Base-by-base conservation (phyloP, 225 moss, liverwort and hornwort genomes). In the Polytrichum commune region DNA sequence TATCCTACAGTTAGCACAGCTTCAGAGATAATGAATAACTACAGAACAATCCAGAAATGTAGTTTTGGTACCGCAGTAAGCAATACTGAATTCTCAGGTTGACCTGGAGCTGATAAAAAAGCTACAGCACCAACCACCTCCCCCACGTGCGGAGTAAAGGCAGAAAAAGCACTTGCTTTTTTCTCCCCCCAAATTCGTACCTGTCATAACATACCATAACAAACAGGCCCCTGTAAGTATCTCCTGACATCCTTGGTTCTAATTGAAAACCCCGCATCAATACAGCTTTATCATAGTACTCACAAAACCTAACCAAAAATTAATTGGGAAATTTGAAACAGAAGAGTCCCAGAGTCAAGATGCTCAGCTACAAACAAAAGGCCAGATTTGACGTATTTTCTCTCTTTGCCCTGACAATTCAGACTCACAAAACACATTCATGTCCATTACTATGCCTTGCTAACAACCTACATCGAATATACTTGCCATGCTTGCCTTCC, bases 171-270 rank as follows among this genome's bases (percentile, higher is more conserved):
- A 30, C 72, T 77, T 32, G 83, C 60, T 79, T 86, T 93, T 71
- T 90, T 91, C 71, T 81, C 90, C 71, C 93, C 98, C 98, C 98
- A 98, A 55, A 95, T 84, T 63, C 93, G 88, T 60, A 98, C 93
- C 98, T 98, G 85, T 30, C 77, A 64, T 76, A 65, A 58, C 19
- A 53, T 64, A 69, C 20, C 22, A 23, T 6, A 61, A 5, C 30
- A 13, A 24, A 76, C 26, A 53, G 20, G 71, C 28, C 18, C 7
- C 32, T 55, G 32, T 68, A 8, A 74, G 23, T 1, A 67, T 13
- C 19, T 60, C 38, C 54, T 54, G 53, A 19, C 60, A 32, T 56
- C 27, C 2, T 20, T 22, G 4, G 46, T 16, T 46, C 32, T 7
- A 32, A 7, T 32, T 32, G 32, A 32, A 32, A 32, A 46, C 10